Percentiles rank a stretch among this genome's conserved stretches.
phyloP scores from a whole-genome alignment of 768 basidiomycete genomes.

The Boletus sensibilis region DNA sequence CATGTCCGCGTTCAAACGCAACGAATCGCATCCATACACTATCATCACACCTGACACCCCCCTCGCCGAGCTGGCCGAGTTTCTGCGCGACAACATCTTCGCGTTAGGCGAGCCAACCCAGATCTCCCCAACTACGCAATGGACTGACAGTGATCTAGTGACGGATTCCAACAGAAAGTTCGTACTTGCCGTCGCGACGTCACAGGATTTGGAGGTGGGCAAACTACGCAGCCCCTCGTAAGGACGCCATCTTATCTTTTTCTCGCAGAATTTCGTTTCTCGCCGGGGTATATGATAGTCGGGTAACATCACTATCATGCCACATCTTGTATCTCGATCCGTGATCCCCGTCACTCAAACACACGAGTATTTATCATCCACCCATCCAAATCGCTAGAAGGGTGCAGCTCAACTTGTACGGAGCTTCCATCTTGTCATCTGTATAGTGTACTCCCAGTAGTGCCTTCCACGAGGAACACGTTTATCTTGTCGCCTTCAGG shows the following conservation, averaged over 20 bases:
- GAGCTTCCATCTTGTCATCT: neutral
- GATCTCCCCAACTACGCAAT: neutral
- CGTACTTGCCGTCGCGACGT: slow-evolving; percentile 76
- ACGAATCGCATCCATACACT: slow-evolving; percentile 63
- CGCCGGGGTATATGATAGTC: slow-evolving; percentile 25
- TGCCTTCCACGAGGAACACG: neutral
- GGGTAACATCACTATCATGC: neutral
- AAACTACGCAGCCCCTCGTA: no score
- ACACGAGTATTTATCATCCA: neutral
- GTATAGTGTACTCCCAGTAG: neutral
- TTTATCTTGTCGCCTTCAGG: neutral
- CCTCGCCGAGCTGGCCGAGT: slow-evolving; percentile 77
- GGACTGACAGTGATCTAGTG: slow-evolving; percentile 45
- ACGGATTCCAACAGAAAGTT: slow-evolving; percentile 83
- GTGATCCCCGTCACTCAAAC: neutral
- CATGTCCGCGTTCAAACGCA: slow-evolving; percentile 75
- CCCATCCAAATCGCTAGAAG: neutral
- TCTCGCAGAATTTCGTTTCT: slow-evolving; percentile 29
- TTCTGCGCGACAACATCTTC: slow-evolving; percentile 70
- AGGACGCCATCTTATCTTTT: neutral
- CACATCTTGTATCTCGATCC: neutral
- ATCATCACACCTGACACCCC: slow-evolving; percentile 80
- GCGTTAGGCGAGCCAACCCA: slow-evolving; percentile 60
- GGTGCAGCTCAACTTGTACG: neutral
- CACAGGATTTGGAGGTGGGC: slow-evolving; percentile 61